Evolutionary conservation across 495 filamentous ascomycete species (phyloP).

Genomic region (Cercophora samala): DNA sequence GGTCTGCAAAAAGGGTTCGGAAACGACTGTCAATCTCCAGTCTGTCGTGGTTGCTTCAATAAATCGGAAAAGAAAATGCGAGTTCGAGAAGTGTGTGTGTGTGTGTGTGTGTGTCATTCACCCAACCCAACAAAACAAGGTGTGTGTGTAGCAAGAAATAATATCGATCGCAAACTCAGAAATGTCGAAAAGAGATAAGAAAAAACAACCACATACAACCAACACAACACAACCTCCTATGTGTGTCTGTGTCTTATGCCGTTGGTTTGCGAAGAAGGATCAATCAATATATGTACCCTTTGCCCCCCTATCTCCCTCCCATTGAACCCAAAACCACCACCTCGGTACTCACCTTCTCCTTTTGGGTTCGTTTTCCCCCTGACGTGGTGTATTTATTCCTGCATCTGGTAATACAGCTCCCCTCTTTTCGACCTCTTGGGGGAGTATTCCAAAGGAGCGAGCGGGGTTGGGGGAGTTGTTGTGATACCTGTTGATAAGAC

Average conservation of each 20-base stretch:
- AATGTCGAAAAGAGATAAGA: not conserved
- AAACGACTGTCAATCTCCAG: not conserved
- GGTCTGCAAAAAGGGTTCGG: too few relatives aligned
- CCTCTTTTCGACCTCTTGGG: too few relatives aligned
- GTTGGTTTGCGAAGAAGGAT: slow-evolving; percentile 4
- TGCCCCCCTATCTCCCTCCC: not conserved
- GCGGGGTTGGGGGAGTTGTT: not conserved
- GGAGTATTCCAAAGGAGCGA: too few relatives aligned
- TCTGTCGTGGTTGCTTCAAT: not conserved
- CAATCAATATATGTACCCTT: not conserved
- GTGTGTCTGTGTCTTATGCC: too few relatives aligned
- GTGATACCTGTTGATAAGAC: not conserved
- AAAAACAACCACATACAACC: not conserved
- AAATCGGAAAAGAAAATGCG: not conserved
- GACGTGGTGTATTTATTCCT: not conserved
- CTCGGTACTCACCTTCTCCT: slow-evolving; percentile 7
- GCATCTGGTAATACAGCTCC: not conserved
- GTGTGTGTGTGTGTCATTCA: slow-evolving; percentile 3
- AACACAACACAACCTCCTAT: not conserved
- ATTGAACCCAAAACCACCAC: not conserved
- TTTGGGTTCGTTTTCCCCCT: not conserved
- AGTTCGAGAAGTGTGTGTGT: too few relatives aligned
- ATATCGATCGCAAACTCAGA: too few relatives aligned
- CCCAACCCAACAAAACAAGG: not conserved
- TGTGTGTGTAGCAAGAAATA: too few relatives aligned